A percentile compares a stretch with the other conserved stretches of the same genome.
phyloP scores from a whole-genome alignment of 169 alveolate genomes.

The Eimeria necatrix region DNA sequence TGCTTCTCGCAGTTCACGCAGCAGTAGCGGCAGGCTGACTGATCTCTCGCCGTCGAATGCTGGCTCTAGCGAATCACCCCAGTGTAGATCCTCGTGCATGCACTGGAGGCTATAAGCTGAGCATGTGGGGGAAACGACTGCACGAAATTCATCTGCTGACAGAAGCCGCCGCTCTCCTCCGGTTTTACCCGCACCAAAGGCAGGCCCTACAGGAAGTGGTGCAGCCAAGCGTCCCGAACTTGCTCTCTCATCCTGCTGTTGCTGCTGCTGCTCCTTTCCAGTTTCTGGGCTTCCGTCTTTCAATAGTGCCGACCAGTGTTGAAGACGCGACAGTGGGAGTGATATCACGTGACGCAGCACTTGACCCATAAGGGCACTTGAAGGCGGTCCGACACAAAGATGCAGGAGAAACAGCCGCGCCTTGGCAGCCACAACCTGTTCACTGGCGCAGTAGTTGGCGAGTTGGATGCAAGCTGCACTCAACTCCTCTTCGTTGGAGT shows the following conservation, averaged over 20 bases:
- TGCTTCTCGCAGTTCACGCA: no score
- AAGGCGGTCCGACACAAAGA: background rate
- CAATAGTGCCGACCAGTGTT: background rate
- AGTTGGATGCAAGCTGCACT: background rate
- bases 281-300: background rate
- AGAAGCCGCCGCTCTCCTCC: background rate
- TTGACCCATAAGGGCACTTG: background rate
- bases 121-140: background rate
- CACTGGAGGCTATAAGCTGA: background rate
- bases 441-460: background rate
- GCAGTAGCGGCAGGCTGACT: no score
- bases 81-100: slow-evolving; percentile 17
- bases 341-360: slow-evolving; percentile 1
- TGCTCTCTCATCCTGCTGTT: background rate
- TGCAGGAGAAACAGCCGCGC: background rate
- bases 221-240: background rate
- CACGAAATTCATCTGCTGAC: background rate
- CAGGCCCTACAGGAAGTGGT: no score
- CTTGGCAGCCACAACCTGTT: background rate
- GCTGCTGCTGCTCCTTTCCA: background rate
- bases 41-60: background rate
- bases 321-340: background rate
- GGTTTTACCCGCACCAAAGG: no score
- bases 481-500: background rate
- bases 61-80: background rate